Percentiles rank a stretch among this genome's conserved stretches.
Conservation (phyloP, 371 early-diverging fungal genomes). For the Rhizopus arrhizus region DNA sequence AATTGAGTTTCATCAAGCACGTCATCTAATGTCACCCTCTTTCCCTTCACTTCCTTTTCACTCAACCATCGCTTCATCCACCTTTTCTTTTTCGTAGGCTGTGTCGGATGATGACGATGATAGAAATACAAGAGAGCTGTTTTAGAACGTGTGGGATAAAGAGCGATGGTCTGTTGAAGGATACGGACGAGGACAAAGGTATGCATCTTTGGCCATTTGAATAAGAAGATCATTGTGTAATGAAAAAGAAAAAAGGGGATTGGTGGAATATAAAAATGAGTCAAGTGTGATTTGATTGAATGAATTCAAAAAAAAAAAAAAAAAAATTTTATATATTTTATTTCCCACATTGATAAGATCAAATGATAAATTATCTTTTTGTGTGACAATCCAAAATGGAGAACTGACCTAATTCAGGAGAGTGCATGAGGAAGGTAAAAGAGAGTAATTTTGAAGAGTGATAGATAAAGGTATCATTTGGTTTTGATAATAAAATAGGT, state of each 20-base stretch:
- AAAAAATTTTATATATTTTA: constrained; percentile 9
- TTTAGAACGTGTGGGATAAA: constrained; percentile 31
- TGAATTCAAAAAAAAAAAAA: no score
- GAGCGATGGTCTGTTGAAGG: constrained; percentile 29
- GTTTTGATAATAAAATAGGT: constrained; percentile 35
- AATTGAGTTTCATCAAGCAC: not conserved
- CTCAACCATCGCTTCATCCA: not conserved
- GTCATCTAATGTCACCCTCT: no score
- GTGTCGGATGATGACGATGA: constrained; percentile 4
- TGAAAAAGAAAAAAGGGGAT: not conserved
- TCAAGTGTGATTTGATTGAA: not conserved
- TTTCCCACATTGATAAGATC: constrained; percentile 10
- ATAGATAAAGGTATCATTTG: constrained; percentile 45
- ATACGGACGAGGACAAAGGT: constrained; percentile 38
- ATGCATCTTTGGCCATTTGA: constrained; percentile 37
- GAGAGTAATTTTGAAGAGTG: constrained; percentile 38
- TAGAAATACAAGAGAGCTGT: constrained; percentile 38
- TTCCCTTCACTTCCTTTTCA: no score
- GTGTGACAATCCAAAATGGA: constrained; percentile 11
- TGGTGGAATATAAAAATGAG: not conserved
- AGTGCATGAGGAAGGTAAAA: constrained; percentile 20
- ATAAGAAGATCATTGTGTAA: constrained; percentile 36
- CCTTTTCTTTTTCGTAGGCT: constrained; percentile 14
- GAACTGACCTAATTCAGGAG: constrained; percentile 13
- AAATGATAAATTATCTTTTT: constrained; percentile 15